Base-by-base conservation (phyloP, 345 rosid species). In the Nephelium lappaceum region DNA sequence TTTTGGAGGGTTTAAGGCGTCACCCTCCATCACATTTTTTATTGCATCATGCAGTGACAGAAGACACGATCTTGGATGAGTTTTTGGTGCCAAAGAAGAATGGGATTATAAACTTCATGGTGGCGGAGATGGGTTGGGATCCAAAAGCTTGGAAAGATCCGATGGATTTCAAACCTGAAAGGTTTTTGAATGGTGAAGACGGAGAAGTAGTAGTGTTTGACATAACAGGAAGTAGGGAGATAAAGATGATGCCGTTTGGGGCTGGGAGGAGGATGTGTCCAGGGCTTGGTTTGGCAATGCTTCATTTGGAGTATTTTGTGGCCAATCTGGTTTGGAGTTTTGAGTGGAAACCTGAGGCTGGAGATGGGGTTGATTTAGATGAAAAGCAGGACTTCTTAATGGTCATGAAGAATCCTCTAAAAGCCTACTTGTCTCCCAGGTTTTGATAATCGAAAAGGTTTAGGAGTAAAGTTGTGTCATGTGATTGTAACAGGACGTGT, bases 251-350 rank as follows among this genome's bases (percentile, higher is more conserved):
- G n/a, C 77, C 69, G 9, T 74, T 74, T 63, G 77, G 77, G 45
- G 69, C 4, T 9, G 77, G 77, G 11, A 74, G 77, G 47, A 74
- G 77, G 70, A 74, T 74, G 27, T 74, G 77, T 63, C 77, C 77
- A 4, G 77, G 69, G 2, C 55, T 61, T 45, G 58, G 53, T 7
- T 74, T 74, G 69, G 77, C 77, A 8, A 16, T 74, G 77, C 77
- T 74, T 61, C 68, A 62, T 24, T 43, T 74, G 77, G 57, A 74
- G 6, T 74, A 74, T 45, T 62, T 74, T 1, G 58, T 43, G 27
- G 69, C 77, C 0, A 74, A 74, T 74, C 47, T 74, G 24, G 25
- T 74, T 10, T 74, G 69, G 69, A 1, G 36, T 25, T 74, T 8
- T 42, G 43, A 77, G 25, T 77, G 74, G 69, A 77, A 69, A 21